Evolutionary conservation across 1,139 yeast species (phyloP).

Genomic region (Yamadazyma diddensiae): DNA sequence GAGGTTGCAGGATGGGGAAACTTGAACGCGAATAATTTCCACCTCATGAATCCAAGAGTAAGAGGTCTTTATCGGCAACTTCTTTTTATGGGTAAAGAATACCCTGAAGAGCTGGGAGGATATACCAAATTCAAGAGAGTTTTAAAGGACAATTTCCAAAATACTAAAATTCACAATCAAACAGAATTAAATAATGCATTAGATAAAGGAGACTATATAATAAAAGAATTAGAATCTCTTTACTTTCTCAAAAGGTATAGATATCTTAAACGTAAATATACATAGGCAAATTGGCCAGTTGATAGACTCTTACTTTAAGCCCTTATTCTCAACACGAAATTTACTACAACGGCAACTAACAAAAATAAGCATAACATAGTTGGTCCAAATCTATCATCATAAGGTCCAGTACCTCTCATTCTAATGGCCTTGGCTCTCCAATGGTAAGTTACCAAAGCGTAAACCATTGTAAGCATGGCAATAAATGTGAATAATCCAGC

Average conservation of each 20-base stretch:
- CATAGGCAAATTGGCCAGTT: too few relatives aligned
- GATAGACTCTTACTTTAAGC: conserved; percentile 26
- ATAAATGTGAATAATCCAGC: conserved; percentile 92
- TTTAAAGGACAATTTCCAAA: conserved; percentile 20
- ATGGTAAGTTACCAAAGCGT: conserved; percentile 92
- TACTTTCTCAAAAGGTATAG: conserved; percentile 32
- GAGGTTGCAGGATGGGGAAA: not conserved
- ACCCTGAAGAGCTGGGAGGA: conserved; percentile 33
- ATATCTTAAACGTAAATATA: conserved; percentile 30
- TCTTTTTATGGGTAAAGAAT: conserved; percentile 36
- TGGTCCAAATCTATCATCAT: conserved; percentile 97
- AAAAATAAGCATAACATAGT: conserved; percentile 96
- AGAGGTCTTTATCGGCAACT: conserved; percentile 29
- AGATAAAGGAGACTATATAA: conserved; percentile 29
- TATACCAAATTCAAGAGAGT: conserved; percentile 19
- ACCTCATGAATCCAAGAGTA: conserved; percentile 30
- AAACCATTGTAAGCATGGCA: conserved; percentile 97
- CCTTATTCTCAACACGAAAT: conserved; percentile 81
- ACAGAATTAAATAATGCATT: conserved; percentile 25
- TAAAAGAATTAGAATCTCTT: conserved; percentile 32
- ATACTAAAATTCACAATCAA: conserved; percentile 15
- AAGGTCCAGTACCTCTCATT: conserved; percentile 96
- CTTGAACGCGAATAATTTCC: not conserved
- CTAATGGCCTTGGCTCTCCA: conserved; percentile 99
- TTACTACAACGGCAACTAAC: conserved; percentile 87